A percentile compares a stretch with the other conserved stretches of the same genome.
phyloP scores from a whole-genome alignment of 163 green algal genomes.

The Coccomyxa subellipsoidea region DNA sequence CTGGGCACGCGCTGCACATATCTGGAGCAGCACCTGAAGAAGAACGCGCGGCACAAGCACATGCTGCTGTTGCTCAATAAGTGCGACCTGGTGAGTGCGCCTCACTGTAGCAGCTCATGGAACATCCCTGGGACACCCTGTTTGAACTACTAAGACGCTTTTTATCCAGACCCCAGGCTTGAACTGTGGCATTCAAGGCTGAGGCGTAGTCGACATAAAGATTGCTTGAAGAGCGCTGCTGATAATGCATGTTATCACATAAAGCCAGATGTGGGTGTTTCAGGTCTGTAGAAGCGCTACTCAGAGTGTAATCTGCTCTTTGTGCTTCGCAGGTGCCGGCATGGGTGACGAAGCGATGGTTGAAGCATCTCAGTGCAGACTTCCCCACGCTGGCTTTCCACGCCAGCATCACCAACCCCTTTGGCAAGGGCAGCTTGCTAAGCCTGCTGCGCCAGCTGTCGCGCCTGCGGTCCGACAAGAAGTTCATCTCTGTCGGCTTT shows the following conservation, averaged over 20 bases:
- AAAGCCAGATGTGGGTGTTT: too few relatives aligned
- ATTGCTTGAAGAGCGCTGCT: too few relatives aligned
- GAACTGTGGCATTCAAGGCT: too few relatives aligned
- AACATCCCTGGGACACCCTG: too few relatives aligned
- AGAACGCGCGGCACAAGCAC: slow-evolving; percentile 89
- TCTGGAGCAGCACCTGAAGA: slow-evolving; percentile 92
- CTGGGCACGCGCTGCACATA: slow-evolving; percentile 89
- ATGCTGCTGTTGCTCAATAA: slow-evolving; percentile 98
- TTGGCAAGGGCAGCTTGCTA: slow-evolving; percentile 96
- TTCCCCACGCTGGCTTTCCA: slow-evolving; percentile 98
- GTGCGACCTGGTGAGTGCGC: slow-evolving; percentile 81
- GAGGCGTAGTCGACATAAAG: too few relatives aligned
- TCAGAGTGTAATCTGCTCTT: background rate
- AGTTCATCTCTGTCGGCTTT: slow-evolving; percentile 94
- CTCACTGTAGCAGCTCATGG: too few relatives aligned
- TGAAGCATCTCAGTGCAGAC: slow-evolving; percentile 84
- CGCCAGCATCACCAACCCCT: slow-evolving; percentile 93
- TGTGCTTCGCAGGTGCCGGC: slow-evolving; percentile 75
- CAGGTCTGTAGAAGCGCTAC: too few relatives aligned
- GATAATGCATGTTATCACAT: background rate
- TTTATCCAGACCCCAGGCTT: too few relatives aligned
- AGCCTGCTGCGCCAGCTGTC: slow-evolving; percentile 88
- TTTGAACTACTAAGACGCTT: too few relatives aligned
- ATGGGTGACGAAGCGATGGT: slow-evolving; percentile 97
- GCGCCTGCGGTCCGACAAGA: slow-evolving; percentile 89